Evolutionary conservation across 2,329 filamentous ascomycete species (phyloP).

Genomic region (Ceratocystis cubensis): DNA sequence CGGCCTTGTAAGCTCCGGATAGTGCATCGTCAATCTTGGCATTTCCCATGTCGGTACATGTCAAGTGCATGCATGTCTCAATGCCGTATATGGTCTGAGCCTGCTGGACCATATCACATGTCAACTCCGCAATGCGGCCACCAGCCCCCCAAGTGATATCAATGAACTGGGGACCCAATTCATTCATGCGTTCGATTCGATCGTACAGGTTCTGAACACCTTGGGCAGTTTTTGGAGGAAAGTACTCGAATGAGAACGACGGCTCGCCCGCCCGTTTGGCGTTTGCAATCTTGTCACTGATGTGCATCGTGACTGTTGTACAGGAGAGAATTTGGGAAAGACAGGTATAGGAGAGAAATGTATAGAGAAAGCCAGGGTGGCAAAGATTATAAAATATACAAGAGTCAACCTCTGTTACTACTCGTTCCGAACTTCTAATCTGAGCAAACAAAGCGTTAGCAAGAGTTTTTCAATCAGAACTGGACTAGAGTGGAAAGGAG

Average conservation of each 20-base stretch:
- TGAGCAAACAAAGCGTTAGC: background rate
- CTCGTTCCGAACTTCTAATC: background rate
- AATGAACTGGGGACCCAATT: conserved; percentile 86
- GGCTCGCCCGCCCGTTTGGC: conserved; percentile 66
- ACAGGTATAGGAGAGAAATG: background rate
- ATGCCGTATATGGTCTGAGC: conserved; percentile 90
- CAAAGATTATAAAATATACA: conserved; percentile 3
- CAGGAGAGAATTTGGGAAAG: background rate
- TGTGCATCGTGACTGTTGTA: conserved; percentile 60
- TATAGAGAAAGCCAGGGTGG: background rate
- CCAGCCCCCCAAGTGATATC: conserved; percentile 98
- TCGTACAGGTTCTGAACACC: conserved; percentile 99
- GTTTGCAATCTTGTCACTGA: conserved; percentile 79
- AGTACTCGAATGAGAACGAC: conserved; percentile 98
- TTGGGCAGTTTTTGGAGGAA: conserved; percentile 92
- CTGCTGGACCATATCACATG: conserved; percentile 93
- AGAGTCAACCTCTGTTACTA: conserved; percentile 5
- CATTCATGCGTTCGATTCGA: conserved; percentile 98
- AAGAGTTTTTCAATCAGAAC: background rate
- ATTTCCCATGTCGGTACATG: conserved; percentile 93
- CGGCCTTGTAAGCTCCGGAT: conserved; percentile 77
- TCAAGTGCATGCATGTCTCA: conserved; percentile 98
- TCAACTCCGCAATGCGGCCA: conserved; percentile 78
- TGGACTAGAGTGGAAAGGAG: background rate
- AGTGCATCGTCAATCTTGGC: conserved; percentile 85